phyloP scores from a whole-genome alignment of 768 basidiomycete species.

The Gyrodon lividus region DNA sequence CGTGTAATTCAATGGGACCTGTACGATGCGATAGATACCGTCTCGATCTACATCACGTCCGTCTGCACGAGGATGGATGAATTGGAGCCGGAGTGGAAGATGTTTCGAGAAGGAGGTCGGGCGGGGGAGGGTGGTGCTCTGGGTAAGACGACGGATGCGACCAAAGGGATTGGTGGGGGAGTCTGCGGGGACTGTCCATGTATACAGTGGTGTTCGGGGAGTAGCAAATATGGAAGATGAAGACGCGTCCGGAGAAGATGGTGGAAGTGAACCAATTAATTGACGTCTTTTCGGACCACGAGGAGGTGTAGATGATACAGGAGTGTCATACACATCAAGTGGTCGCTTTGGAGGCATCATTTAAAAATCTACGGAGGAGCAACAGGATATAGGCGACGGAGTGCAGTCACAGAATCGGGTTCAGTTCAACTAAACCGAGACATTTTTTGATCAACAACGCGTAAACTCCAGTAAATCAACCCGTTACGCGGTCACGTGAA shows the following conservation, averaged over 20 bases:
- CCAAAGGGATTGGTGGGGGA: slow-evolving; percentile 74
- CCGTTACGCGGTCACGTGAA: slow-evolving; percentile 10
- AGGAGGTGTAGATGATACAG: slow-evolving; percentile 29
- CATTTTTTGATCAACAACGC: slow-evolving; percentile 7
- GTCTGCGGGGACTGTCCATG: slow-evolving; percentile 52
- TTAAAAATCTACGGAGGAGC: not conserved
- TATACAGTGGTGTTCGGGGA: slow-evolving; percentile 40
- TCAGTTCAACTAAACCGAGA: not conserved
- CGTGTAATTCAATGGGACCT: slow-evolving; percentile 69
- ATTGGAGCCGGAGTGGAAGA: slow-evolving; percentile 62
- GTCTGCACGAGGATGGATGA: slow-evolving; percentile 38
- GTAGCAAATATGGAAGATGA: slow-evolving; percentile 28
- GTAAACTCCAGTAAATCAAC: slow-evolving; percentile 1
- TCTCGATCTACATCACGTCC: slow-evolving; percentile 35
- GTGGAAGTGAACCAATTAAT: slow-evolving; percentile 20
- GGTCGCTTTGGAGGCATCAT: slow-evolving; percentile 31
- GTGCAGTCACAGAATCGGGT: not conserved
- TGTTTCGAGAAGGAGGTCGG: slow-evolving; percentile 57
- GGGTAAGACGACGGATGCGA: slow-evolving; percentile 43
- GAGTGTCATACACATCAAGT: slow-evolving; percentile 25
- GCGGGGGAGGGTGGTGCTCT: slow-evolving; percentile 39
- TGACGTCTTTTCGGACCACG: slow-evolving; percentile 30
- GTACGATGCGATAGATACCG: slow-evolving; percentile 61
- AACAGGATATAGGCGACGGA: not conserved
- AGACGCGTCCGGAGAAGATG: slow-evolving; percentile 29